These are phyloP conservation scores for Aspergillus funiculosus DNA, from an alignment of 495 filamentous ascomycete species.

Conservation along the genomic window DNA sequence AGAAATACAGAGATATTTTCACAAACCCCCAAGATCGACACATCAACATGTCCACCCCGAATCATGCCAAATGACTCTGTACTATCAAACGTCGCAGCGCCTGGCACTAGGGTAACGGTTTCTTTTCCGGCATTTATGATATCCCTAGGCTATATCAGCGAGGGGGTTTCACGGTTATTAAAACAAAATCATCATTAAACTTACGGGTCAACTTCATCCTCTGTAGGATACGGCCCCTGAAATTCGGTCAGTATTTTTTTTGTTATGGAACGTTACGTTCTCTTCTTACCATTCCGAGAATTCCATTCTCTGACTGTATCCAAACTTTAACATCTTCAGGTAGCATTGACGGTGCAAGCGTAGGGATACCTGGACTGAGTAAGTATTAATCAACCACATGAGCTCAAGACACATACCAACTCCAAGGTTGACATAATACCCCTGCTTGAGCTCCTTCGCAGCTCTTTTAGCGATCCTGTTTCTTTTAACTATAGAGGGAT, in stretches of 20 bases:
- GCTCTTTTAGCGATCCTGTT: conserved; percentile 77
- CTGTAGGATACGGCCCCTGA: conserved; percentile 73
- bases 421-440: conserved; percentile 88
- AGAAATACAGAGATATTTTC: not conserved
- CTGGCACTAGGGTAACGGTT: conserved; percentile 77
- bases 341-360: conserved; percentile 77
- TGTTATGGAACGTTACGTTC: not conserved
- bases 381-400: not conserved
- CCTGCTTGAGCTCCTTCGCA: conserved; percentile 89
- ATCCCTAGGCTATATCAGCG: conserved; percentile 40
- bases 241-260: not conserved
- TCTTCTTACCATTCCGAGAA: conserved; percentile 61
- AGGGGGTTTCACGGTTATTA: not conserved
- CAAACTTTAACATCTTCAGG: conserved; percentile 72
- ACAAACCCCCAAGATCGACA: conserved; percentile 73
- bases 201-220: conserved; percentile 69
- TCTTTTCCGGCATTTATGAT: conserved; percentile 94
- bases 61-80: conserved; percentile 96
- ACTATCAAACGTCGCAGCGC: conserved; percentile 75
- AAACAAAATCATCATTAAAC: conserved; percentile 5
- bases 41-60: conserved; percentile 74
- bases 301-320: conserved; percentile 88
- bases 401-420: conserved; percentile 63
- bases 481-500: conserved; percentile 60
- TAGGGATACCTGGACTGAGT: conserved; percentile 57